Evolutionary conservation across 2,329 filamentous ascomycete species (phyloP).

Genomic region (Emmonsiellopsis sp.): DNA sequence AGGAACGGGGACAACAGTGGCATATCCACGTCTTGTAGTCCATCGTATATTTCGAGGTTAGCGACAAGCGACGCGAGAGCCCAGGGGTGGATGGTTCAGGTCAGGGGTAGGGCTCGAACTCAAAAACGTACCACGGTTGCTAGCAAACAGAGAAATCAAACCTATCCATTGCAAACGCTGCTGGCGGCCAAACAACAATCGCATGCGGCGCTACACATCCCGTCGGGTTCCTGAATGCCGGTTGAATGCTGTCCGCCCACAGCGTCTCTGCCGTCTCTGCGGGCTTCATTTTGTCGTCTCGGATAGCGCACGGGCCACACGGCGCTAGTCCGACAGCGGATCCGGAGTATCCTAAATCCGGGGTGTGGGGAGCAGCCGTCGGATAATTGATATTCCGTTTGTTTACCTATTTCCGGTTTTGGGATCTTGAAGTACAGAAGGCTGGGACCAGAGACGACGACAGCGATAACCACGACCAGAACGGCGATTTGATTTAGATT

Average conservation of each 20-base stretch:
- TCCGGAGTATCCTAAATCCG: slow-evolving; percentile 3
- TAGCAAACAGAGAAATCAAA: background rate
- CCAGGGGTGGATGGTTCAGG: slow-evolving; percentile 1
- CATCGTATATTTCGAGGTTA: background rate
- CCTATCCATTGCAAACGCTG: background rate
- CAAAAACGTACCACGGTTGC: background rate
- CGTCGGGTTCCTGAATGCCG: background rate
- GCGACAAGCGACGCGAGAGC: background rate
- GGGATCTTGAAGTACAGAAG: background rate
- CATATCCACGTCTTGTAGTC: slow-evolving; percentile 2
- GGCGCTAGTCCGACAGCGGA: background rate
- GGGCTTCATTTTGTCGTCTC: background rate
- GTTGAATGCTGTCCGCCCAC: background rate
- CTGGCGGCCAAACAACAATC: background rate
- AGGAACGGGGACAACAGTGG: slow-evolving; percentile 5
- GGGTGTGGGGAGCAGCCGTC: background rate
- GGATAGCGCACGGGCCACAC: slow-evolving; percentile 6
- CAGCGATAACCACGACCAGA: background rate
- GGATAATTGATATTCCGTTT: slow-evolving; percentile 8
- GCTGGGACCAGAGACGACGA: background rate
- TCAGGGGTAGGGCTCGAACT: slow-evolving; percentile 4
- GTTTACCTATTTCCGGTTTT: slow-evolving; percentile 10
- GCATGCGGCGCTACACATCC: background rate
- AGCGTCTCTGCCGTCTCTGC: background rate
- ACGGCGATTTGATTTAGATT: background rate